These are phyloP conservation scores for Geotrichum cucujoidarum DNA, from an alignment of 1,139 yeast species.

Conservation along the genomic window DNA sequence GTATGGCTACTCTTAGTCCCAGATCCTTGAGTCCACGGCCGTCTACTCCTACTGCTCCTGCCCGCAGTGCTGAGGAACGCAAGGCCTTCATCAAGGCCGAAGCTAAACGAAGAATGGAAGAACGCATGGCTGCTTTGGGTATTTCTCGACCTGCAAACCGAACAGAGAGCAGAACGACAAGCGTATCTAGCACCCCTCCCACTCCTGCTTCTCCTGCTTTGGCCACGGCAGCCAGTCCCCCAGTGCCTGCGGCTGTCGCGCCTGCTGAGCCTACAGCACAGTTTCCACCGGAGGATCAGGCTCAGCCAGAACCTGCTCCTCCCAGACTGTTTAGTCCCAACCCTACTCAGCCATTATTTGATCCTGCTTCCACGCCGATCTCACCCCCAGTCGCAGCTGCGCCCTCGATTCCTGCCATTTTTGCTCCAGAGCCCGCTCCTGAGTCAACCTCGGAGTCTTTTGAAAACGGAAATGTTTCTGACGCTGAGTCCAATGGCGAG, in stretches of 20 bases:
- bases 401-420: not conserved
- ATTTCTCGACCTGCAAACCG: conserved; percentile 37
- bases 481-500: conserved; percentile 38
- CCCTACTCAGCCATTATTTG: not conserved
- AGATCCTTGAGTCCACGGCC: conserved; percentile 20
- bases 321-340: conserved; percentile 2
- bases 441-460: not conserved
- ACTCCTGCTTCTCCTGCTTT: conserved; percentile 18
- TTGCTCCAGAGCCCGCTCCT: not conserved
- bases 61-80: conserved; percentile 52
- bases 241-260: conserved; percentile 9
- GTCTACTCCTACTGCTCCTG: conserved; percentile 21
- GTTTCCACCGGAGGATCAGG: conserved; percentile 1
- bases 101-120: conserved; percentile 87
- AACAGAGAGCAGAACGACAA: conserved; percentile 13
- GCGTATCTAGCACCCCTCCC: conserved; percentile 18
- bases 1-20: conserved; percentile 10
- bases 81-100: conserved; percentile 84
- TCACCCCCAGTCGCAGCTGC: not conserved
- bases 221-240: conserved; percentile 12
- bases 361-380: not conserved
- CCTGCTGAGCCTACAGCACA: conserved; percentile 15
- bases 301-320: conserved; percentile 12
- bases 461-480: conserved; percentile 22
- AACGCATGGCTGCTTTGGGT: conserved; percentile 81